phyloP scores from a whole-genome alignment of 1,284 basidiomycete genomes.

The Gymnopus androsaceus region DNA sequence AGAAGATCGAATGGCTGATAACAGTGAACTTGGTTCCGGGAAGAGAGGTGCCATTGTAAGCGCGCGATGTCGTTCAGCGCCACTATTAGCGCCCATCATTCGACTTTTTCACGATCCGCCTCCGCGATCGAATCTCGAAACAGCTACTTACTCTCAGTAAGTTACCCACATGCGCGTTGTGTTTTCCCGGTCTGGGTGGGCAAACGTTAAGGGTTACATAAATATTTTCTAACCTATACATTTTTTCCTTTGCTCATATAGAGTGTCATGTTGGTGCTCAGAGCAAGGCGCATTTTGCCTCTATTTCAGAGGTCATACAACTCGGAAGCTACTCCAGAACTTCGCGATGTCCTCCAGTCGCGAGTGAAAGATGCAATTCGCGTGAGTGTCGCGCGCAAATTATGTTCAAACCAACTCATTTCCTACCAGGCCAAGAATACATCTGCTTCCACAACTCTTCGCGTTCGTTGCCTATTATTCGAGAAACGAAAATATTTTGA shows the following conservation, averaged over 20 bases:
- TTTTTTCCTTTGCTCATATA: too few species aligned
- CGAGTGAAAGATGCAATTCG: slow-evolving; percentile 66
- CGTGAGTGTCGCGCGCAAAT: slow-evolving; percentile 35
- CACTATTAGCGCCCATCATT: too few species aligned
- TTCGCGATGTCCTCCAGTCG: slow-evolving; percentile 45
- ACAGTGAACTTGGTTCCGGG: slow-evolving; percentile 47
- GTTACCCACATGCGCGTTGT: too few species aligned
- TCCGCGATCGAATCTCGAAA: too few species aligned
- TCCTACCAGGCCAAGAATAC: slow-evolving; percentile 51
- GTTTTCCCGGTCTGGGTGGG: too few species aligned
- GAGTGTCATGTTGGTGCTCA: neutral
- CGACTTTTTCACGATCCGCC: too few species aligned
- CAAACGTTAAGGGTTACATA: too few species aligned
- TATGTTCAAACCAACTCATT: neutral
- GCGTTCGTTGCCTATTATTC: slow-evolving; percentile 42
- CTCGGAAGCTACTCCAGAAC: slow-evolving; percentile 10
- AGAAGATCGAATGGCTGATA: slow-evolving; percentile 54
- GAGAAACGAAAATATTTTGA: neutral
- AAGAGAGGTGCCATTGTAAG: slow-evolving; percentile 24
- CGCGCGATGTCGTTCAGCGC: neutral
- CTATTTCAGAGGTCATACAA: neutral
- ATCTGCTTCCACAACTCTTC: slow-evolving; percentile 56
- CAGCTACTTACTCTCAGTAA: too few species aligned
- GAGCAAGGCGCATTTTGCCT: neutral
- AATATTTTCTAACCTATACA: too few species aligned